Evolutionary conservation across 1,284 basidiomycete genomes (phyloP), one percentile per base, ranked within the genome.

Genomic region (Sphagnurus paluster): DNA sequence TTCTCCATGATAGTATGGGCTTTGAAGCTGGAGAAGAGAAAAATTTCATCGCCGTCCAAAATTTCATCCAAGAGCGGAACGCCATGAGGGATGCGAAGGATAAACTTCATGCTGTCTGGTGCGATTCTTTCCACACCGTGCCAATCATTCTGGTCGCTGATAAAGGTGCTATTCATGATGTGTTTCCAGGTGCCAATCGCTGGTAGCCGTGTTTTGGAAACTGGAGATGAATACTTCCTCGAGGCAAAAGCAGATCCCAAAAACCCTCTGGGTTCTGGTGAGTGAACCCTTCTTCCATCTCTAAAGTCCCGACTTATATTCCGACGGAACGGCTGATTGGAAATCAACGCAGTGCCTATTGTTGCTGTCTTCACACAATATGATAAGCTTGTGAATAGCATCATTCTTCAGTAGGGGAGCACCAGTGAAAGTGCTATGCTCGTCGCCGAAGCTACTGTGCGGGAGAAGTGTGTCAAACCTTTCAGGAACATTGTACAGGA

Each of bases 321-420:
- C n/a, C n/a, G n/a, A n/a, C n/a, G n/a, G n/a, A n/a, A n/a, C n/a
- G n/a, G n/a, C n/a, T n/a, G n/a, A n/a, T n/a, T 8, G 30, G 11
- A 4, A 16, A 10, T 9, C 6, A 30, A 17, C 25, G 3, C 16
- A 64, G 62, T 64, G 2, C 63, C 63, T 3, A 45, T 63, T 20
- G 52, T 65, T 20, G 56, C 58, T 2, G 58, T 63, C 2, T 65
- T 65, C 46, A 65, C 62, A 2, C 56, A 65, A 47, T 64, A 52
- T 33, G 62, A 65, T 42, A 43, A 39, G 7, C 48, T 65, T 9
- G 50, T 60, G 14, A 21, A 24, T 16, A 46, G 45, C 4, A 34
- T 49, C 19, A 42, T 49, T 23, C 48, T 53, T 52, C 26, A 46
- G 56, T 57, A 30, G 32, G 51, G 10, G 17, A 24, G 16, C 25